These are phyloP conservation scores for Phytophthora boehmeriae DNA, from an alignment of 352 stramenopile genomes.

Conservation along the genomic window DNA sequence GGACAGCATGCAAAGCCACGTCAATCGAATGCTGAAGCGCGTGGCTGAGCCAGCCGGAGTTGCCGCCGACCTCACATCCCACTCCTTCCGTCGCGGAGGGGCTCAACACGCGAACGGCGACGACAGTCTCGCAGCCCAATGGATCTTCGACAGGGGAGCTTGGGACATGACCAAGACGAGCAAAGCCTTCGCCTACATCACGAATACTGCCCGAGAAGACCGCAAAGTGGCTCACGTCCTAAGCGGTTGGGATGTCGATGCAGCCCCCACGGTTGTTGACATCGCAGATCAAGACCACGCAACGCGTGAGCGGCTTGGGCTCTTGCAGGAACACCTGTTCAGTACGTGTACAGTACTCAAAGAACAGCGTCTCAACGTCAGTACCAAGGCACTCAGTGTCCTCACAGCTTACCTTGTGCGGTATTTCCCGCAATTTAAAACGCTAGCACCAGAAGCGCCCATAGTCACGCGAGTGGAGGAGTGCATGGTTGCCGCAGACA, in stretches of 20 bases:
- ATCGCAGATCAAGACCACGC: conserved; percentile 2
- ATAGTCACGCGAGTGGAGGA: conserved; percentile 11
- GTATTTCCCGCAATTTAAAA: conserved; percentile 12
- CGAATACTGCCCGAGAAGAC: conserved; percentile 14
- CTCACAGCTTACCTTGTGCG: conserved; percentile 16
- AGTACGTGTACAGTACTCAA: conserved; percentile 4
- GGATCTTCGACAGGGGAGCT: conserved; percentile 35
- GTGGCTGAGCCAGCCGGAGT: conserved; percentile 9
- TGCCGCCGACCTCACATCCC: conserved; percentile 21
- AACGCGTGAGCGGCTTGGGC: background rate
- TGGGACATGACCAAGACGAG: conserved; percentile 36
- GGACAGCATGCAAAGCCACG: conserved; percentile 18
- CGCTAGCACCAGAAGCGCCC: background rate
- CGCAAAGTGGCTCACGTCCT: conserved; percentile 10
- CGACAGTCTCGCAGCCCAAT: conserved; percentile 16
- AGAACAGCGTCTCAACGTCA: conserved; percentile 10
- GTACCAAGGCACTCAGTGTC: conserved; percentile 13
- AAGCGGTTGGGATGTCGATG: conserved; percentile 18
- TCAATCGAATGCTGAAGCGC: conserved; percentile 31
- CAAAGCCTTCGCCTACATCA: conserved; percentile 35
- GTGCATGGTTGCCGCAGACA: background rate
- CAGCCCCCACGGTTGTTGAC: conserved; percentile 4
- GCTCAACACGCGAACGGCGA: conserved; percentile 30
- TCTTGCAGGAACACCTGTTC: conserved; percentile 13
- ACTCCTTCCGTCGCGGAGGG: conserved; percentile 32